phyloP scores from a whole-genome alignment of 257 asterid genomes.

The Petunia secreta region DNA sequence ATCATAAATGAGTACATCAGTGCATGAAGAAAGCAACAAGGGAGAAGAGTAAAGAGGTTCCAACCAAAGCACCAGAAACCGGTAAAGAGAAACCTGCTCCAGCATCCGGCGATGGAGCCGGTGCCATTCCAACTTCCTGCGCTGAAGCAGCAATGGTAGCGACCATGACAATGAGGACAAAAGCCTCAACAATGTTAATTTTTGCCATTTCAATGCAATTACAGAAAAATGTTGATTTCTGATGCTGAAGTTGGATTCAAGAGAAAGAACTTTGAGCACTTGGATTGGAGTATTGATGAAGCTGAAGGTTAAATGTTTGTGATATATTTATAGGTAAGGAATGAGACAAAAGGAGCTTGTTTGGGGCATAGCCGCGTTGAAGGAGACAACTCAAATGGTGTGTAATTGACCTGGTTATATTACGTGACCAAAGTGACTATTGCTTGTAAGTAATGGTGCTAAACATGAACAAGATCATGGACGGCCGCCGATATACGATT shows the following conservation, averaged over 20 bases:
- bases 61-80: constrained; percentile 5
- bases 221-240: neutral
- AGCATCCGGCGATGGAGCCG: neutral
- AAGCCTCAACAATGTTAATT: constrained; percentile 32
- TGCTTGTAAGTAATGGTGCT: too few relatives aligned
- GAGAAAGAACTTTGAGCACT: neutral
- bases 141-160: constrained; percentile 43
- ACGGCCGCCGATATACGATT: neutral
- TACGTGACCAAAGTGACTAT: too few relatives aligned
- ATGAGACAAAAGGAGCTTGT: neutral
- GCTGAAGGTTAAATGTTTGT: neutral
- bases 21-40: neutral
- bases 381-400: too few relatives aligned
- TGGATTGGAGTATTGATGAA: neutral
- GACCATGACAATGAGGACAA: constrained; percentile 34
- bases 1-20: neutral
- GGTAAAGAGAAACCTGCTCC: neutral
- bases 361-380: neutral
- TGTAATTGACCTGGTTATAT: too few relatives aligned
- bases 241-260: neutral
- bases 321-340: neutral
- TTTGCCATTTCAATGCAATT: constrained; percentile 45
- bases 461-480: too few relatives aligned
- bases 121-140: constrained; percentile 35
- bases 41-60: constrained; percentile 10